Evolutionary conservation across 2,329 filamentous ascomycete species (phyloP), one percentile per base, ranked within the genome.

Genomic region (Diaporthe velutina): DNA sequence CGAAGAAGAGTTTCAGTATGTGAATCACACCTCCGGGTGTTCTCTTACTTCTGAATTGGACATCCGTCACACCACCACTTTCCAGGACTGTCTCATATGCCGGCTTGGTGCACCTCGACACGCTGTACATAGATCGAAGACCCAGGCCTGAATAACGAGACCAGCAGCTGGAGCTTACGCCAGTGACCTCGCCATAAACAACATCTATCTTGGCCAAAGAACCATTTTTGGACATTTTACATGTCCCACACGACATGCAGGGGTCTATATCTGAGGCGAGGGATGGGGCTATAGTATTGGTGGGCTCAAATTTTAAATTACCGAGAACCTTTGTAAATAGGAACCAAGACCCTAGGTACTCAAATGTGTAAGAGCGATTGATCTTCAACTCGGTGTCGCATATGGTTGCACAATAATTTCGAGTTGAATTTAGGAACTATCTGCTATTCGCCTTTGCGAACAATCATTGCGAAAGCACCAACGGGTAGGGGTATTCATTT

Each of bases 401-500:
- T 28, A 25, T 28, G 3, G 12, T 28, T 33, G 22, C 19, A 33
- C 30, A 40, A 64, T 2, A 9, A 38, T 64, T 45, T 30, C 15
- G 38, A 61, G 33, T 33, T 64, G 42, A 28, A 54, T 45, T 64
- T 64, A 72, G 57, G 70, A 64, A 33, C 57, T 64, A 70, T 58
- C 52, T 70, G 30, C 40, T 55, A 45, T 64, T 64, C 60, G 42
- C 70, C 70, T 60, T 50, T 3, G 22, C 33, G 38, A 72, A 35
- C 33, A 54, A 38, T 54, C 25, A 50, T 30, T 72, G 57, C 58
- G 38, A 38, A 61, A 60, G 28, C 58, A 72, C 40, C 45, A 72
- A 50, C 38, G 35, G 33, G 10, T 54, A 55, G 35, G 64, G 75
- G 68, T 76, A 73, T 70, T 72, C 68, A 64, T 76, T 13, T 74